Evolutionary conservation across 140 eudicot species (phyloP).

Genomic region (Flaveria floridana): DNA sequence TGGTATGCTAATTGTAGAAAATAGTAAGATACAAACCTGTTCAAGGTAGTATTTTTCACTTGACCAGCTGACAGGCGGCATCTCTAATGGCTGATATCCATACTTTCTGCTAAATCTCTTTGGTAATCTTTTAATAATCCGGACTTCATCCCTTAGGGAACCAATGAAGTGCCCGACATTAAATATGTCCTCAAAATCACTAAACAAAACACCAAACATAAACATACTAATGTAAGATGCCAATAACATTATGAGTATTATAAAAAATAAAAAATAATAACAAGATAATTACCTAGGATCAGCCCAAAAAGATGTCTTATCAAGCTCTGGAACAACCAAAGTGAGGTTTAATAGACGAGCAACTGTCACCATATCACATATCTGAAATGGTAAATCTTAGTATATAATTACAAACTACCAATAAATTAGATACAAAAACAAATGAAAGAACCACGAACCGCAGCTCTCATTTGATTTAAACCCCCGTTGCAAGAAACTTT

Average conservation of each 20-base stretch:
- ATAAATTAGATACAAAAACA: conserved; percentile 7
- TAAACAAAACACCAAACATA: conserved; percentile 35
- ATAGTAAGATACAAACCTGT: conserved; percentile 52
- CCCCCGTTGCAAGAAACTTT: conserved; percentile 71
- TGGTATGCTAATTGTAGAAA: not conserved
- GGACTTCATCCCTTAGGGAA: conserved; percentile 89
- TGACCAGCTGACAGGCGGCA: conserved; percentile 99
- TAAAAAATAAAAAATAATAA: conserved; percentile 22
- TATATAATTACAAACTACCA: conserved; percentile 20
- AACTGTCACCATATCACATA: conserved; percentile 74
- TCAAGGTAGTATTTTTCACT: conserved; percentile 79
- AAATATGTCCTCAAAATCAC: conserved; percentile 93
- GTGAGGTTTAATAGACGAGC: conserved; percentile 68
- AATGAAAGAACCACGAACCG: conserved; percentile 45
- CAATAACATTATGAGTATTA: not conserved
- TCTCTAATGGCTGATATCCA: conserved; percentile 68
- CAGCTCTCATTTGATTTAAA: conserved; percentile 73
- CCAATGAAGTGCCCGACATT: conserved; percentile 79
- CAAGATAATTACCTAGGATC: conserved; percentile 53
- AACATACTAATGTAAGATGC: conserved; percentile 11
- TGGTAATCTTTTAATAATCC: conserved; percentile 77
- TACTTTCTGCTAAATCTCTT: conserved; percentile 63
- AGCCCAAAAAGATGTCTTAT: conserved; percentile 70
- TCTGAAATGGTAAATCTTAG: conserved; percentile 41
- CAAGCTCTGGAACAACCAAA: conserved; percentile 65